Evolutionary conservation across 345 rosid species (phyloP), one percentile per base, ranked within the genome.

Genomic region (Euphorbia peplus): DNA sequence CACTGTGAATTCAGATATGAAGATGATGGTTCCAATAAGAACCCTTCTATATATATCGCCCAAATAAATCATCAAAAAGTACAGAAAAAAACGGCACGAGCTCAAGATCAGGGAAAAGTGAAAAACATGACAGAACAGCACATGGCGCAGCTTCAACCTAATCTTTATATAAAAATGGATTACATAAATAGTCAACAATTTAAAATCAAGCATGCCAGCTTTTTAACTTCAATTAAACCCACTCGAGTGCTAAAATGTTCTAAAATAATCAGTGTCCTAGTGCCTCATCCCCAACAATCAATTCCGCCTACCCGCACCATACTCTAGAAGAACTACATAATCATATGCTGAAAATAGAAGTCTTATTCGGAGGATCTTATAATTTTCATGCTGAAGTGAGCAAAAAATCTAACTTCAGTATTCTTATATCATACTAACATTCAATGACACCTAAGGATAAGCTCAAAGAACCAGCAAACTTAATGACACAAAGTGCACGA

Each of bases 391-490:
- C 26, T 35, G 26, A 55, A 25, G 60, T 56, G 35, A 56, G n/a
- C n/a, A n/a, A 32, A 32, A 32, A 32, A 13, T 21, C 28, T 25
- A 50, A 53, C 16, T 19, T 21, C 42, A 24, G 63, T 47, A 18
- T 14, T 35, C 57, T 7, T 35, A 4, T 57, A 70, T 25, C 47
- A 19, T 22, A 26, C 53, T 47, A 37, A 32, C 63, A 50, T 52
- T 50, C n/a, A 60, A 62, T 47, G 70, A 44, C 48, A 54, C 15
- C 42, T 11, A 41, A 50, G 59, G 26, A 65, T 59, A 46, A 42
- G 22, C 60, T 44, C 54, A 48, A n/a, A 21, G 32, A 67, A 56
- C 21, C 3, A 58, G 32, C 14, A 48, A 42, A 16, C 48, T 28
- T 48, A 21, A 55, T 55, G 30, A 59, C 12, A 24, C 19, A 44